Conservation (phyloP, 805 yeast genomes). For the Schwanniomyces polymorphus region DNA sequence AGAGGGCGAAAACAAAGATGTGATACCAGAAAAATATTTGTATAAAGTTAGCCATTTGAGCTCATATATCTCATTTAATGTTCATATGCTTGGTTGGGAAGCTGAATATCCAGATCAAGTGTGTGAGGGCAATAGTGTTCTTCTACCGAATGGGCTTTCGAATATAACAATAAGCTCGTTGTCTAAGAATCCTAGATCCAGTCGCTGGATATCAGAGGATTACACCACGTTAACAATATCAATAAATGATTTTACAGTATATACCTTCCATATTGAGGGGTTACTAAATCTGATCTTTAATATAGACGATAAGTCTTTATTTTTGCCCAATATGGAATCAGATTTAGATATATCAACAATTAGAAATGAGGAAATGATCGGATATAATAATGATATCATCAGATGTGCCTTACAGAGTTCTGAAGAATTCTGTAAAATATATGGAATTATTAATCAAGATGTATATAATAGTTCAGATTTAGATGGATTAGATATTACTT, state of each 20-base stretch:
- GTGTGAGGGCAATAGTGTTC: conserved; percentile 27
- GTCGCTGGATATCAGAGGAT: conserved; percentile 15
- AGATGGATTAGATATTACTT: not conserved
- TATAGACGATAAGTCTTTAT: conserved; percentile 10
- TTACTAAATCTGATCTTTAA: conserved; percentile 20
- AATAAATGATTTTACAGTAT: conserved; percentile 36
- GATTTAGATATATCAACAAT: not conserved
- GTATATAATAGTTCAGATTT: not conserved
- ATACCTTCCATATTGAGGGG: conserved; percentile 32
- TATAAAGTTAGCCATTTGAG: conserved; percentile 29
- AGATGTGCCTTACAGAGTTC: conserved; percentile 30
- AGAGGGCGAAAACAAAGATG: not conserved
- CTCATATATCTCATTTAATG: conserved; percentile 27
- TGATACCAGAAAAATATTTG: conserved; percentile 10
- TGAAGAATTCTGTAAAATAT: conserved; percentile 23
- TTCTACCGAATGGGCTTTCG: conserved; percentile 37
- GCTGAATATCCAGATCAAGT: conserved; percentile 17
- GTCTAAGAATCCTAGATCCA: conserved; percentile 6
- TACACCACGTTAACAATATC: conserved; percentile 34
- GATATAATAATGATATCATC: conserved; percentile 23
- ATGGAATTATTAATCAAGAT: conserved; percentile 15
- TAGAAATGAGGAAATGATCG: conserved; percentile 4
- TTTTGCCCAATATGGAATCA: not conserved
- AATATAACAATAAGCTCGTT: conserved; percentile 18
- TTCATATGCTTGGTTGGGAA: conserved; percentile 30